A percentile compares a stretch with the other conserved stretches of the same genome.
These are phyloP conservation scores for Ophiosphaerella herpotricha DNA, from an alignment of 2,329 filamentous ascomycete genomes.

Conservation along the genomic window DNA sequence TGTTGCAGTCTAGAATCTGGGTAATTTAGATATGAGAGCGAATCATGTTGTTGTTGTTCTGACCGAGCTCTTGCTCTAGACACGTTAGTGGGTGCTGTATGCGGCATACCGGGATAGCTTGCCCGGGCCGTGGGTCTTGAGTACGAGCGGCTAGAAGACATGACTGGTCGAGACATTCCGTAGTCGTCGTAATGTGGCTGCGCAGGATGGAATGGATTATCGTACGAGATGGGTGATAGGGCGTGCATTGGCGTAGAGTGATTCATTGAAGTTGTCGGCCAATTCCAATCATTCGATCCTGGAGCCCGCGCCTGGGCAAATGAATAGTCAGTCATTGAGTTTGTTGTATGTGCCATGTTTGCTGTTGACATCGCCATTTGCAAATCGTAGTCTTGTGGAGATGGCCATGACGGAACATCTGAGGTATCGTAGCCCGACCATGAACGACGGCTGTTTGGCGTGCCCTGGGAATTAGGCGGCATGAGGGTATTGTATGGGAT, in stretches of 20 bases:
- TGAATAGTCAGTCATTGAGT: conserved; percentile 8
- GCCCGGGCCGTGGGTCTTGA: conserved; percentile 14
- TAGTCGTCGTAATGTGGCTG: conserved; percentile 18
- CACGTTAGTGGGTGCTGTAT: conserved; percentile 11
- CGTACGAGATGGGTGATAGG: conserved; percentile 14
- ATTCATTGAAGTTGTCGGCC: conserved; percentile 21
- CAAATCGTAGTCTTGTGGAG: conserved; percentile 23
- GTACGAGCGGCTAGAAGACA: conserved; percentile 17
- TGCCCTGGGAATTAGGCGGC: conserved; percentile 20
- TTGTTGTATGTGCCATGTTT: conserved; percentile 11
- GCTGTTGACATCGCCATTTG: conserved; percentile 11
- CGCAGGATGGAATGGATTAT: conserved; percentile 4
- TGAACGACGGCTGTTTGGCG: conserved; percentile 22
- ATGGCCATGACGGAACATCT: conserved; percentile 27
- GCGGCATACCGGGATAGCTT: conserved; percentile 14
- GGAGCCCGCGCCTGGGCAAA: conserved; percentile 18
- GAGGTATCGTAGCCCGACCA: conserved; percentile 28
- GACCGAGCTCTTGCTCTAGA: conserved; percentile 15
- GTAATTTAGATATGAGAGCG: conserved; percentile 15
- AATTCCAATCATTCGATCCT: conserved; percentile 20
- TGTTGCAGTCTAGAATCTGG: conserved; percentile 24
- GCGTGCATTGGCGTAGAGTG: conserved; percentile 21
- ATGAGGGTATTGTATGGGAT: conserved; percentile 23
- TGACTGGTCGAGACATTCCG: conserved; percentile 16
- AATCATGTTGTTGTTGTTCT: conserved; percentile 13